Conservation (phyloP, 2,329 filamentous ascomycete species). For the Colletotrichum acutatum region DNA sequence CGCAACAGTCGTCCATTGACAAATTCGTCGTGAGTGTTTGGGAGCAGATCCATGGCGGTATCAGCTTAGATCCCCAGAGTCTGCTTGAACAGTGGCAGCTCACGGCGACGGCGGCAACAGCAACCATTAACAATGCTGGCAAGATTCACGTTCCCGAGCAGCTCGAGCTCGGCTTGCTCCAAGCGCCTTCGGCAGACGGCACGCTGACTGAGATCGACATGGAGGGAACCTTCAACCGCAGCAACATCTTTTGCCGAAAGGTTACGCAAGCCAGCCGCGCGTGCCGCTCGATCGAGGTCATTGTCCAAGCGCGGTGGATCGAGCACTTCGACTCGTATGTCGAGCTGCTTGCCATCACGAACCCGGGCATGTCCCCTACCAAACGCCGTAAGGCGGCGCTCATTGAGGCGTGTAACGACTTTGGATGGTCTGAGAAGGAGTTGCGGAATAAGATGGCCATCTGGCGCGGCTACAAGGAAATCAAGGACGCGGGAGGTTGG, state of each 20-base stretch:
- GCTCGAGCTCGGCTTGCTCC: conserved; percentile 24
- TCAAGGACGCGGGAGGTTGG: conserved; percentile 67
- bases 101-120: conserved; percentile 34
- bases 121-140: conserved; percentile 36
- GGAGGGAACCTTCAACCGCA: conserved; percentile 43
- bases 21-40: conserved; percentile 47
- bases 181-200: conserved; percentile 30
- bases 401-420: conserved; percentile 63
- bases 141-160: conserved; percentile 31
- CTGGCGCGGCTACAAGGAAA: conserved; percentile 69
- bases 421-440: conserved; percentile 68
- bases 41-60: conserved; percentile 46
- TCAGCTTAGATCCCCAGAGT: conserved; percentile 42
- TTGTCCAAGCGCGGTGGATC: conserved; percentile 67
- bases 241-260: conserved; percentile 46
- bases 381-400: conserved; percentile 63
- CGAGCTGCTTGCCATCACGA: conserved; percentile 50
- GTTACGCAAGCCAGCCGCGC: conserved; percentile 58
- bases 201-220: conserved; percentile 21
- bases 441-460: conserved; percentile 60
- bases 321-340: conserved; percentile 65
- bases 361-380: conserved; percentile 52
- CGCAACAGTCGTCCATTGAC: conserved; percentile 39
- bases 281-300: conserved; percentile 67
- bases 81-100: conserved; percentile 42